These are phyloP conservation scores for Bryopsis sp. DNA, from an alignment of 139 green algal species.

Conservation along the genomic window DNA sequence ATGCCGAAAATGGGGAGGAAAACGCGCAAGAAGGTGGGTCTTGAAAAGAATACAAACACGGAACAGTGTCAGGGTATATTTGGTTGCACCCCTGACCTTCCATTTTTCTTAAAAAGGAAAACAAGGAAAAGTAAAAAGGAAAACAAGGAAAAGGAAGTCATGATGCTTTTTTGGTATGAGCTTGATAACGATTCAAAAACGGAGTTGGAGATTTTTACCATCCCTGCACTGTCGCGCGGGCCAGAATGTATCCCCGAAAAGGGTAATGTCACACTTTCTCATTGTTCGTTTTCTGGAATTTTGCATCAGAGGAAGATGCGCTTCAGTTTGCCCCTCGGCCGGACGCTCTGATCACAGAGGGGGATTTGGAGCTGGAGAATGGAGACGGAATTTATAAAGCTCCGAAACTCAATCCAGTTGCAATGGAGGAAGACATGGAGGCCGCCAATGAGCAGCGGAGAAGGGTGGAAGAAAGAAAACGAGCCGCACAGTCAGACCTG, in stretches of 20 bases:
- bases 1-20: constrained; percentile 18
- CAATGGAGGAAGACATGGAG: constrained; percentile 74
- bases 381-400: constrained; percentile 70
- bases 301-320: constrained; percentile 24
- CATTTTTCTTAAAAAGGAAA: too few relatives aligned
- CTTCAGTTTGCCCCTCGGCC: constrained; percentile 59
- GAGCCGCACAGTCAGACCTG: background rate
- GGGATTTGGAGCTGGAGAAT: constrained; percentile 20
- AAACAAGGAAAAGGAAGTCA: background rate
- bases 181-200: background rate
- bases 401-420: constrained; percentile 70
- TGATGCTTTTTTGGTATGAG: background rate
- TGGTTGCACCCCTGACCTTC: too few relatives aligned
- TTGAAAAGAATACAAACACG: background rate
- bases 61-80: too few relatives aligned
- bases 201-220: background rate
- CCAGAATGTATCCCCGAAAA: background rate
- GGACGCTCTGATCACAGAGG: constrained; percentile 48
- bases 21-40: too few relatives aligned
- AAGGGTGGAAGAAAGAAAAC: background rate
- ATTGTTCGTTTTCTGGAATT: background rate
- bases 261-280: background rate
- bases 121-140: too few relatives aligned
- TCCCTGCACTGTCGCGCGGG: background rate
- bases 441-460: background rate